Base-by-base conservation (phyloP, 371 early-diverging fungal species). In the Sporodiniella umbellata region DNA sequence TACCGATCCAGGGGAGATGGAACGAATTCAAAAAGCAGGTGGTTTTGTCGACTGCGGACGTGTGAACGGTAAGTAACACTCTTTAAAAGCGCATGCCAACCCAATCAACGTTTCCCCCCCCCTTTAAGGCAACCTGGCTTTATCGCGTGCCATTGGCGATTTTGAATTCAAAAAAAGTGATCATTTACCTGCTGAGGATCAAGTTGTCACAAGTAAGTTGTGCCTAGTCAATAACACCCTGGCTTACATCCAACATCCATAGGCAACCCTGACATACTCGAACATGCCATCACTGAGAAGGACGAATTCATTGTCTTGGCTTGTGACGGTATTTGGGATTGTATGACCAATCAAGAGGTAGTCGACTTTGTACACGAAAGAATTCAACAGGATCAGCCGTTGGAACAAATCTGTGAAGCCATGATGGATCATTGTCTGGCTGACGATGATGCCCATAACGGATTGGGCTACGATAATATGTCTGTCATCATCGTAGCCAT, bases 401-500 rank as follows among this genome's bases (percentile, higher is more conserved):
- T 96, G n/a, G 65, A 56, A 44, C 71, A 71, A 31, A 81, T 92
- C 42, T 90, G 92, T 74, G 97, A 98, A 76, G 68, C 67, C 25
- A 57, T 95, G 44, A 95, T 96, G 95, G 92, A 94, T 45, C 63
- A 72, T 45, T 97, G 99, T 69, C 75, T 97, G 45, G 94, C 96
- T 22, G 73, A 80, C 26, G 81, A 90, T 51, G 80, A 79, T 50
- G 91, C 88, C 25, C 61, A 86, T 40, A 87, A 89, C 38, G 93
- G 92, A n/a, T 77, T 95, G 18, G 99, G 99, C 10, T 95, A 95
- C 70, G 99, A 98, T 66, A 98, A 98, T 75, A 98, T 98, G 99
- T 95, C 97, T 0, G 89, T 96, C 12, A 72, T 95, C 33, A 90
- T 98, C 35, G 88, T 94, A 4, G 99, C 80, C 0, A 66, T 96